Percentiles rank a stretch among this genome's conserved stretches.
Conservation (phyloP, 805 yeast species). For the Myxozyma neglecta region DNA sequence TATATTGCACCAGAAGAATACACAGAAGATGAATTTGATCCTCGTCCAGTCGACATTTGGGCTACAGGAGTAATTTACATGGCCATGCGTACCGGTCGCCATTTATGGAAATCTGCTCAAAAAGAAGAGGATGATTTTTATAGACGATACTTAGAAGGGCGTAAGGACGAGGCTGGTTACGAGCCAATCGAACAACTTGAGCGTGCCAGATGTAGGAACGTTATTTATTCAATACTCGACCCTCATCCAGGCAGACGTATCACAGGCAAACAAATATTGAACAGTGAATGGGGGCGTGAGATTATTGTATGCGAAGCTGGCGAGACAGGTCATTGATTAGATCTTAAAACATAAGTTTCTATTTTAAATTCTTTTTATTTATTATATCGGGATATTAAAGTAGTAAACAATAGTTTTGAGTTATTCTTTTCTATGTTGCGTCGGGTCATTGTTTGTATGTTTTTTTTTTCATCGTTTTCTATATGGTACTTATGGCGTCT, state of each 20-base stretch:
- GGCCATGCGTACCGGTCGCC: conserved; percentile 88
- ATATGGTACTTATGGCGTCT: conserved; percentile 1
- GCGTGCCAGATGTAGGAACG: conserved; percentile 87
- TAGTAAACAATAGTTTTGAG: not conserved
- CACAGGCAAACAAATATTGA: conserved; percentile 81
- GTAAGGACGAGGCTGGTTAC: conserved; percentile 82
- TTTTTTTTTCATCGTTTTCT: not conserved
- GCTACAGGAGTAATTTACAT: conserved; percentile 76
- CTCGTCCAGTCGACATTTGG: conserved; percentile 85
- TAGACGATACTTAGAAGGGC: conserved; percentile 66
- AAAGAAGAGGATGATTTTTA: conserved; percentile 78
- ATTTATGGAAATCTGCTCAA: conserved; percentile 81
- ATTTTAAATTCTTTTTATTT: not conserved
- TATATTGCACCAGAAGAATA: conserved; percentile 93
- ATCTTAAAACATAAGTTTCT: not conserved
- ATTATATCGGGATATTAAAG: not conserved
- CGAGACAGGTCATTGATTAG: conserved; percentile 39
- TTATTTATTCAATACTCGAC: conserved; percentile 87
- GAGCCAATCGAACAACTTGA: conserved; percentile 87
- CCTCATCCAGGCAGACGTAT: conserved; percentile 87
- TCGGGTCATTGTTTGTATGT: not conserved
- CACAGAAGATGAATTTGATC: conserved; percentile 59
- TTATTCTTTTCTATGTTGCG: not conserved
- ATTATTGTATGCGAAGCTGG: conserved; percentile 77
- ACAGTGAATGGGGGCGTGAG: conserved; percentile 95